phyloP scores from a whole-genome alignment of 1,284 basidiomycete genomes.

The Ceratobasidium sp. region DNA sequence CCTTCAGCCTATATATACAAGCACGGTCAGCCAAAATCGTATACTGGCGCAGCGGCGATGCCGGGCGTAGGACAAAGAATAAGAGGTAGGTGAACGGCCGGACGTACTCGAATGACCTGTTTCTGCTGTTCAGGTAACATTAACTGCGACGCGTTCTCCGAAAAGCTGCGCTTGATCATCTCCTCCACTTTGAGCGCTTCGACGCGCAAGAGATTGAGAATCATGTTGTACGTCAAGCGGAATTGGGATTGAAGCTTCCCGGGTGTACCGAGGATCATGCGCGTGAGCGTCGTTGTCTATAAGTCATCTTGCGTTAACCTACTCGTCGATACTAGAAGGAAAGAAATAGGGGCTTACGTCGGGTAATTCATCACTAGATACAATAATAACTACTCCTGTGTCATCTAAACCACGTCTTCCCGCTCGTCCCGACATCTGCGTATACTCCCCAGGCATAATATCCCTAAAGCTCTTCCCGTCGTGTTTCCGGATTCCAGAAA shows the following conservation, averaged over 20 bases:
- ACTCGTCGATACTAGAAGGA: not conserved
- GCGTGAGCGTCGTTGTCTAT: conserved; percentile 80
- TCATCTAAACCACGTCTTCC: conserved; percentile 95
- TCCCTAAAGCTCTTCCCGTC: conserved; percentile 95
- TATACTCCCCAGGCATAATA: conserved; percentile 92
- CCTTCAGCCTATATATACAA: conserved; percentile 75
- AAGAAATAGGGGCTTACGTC: conserved; percentile 68
- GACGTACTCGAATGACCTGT: conserved; percentile 80
- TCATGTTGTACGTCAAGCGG: conserved; percentile 99
- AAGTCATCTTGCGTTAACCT: not conserved
- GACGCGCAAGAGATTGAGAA: conserved; percentile 94
- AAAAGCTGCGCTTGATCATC: conserved; percentile 99
- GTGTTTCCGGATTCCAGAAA: conserved; percentile 95
- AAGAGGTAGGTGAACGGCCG: not conserved
- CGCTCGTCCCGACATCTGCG: conserved; percentile 99
- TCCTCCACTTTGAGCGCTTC: conserved; percentile 98
- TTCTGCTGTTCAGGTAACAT: conserved; percentile 94
- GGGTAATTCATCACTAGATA: conserved; percentile 87
- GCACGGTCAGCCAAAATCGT: conserved; percentile 24
- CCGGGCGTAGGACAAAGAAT: not conserved
- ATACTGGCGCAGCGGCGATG: not conserved
- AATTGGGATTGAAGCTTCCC: conserved; percentile 97
- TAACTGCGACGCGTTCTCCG: conserved; percentile 95
- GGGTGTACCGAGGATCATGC: conserved; percentile 95
- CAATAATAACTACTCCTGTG: conserved; percentile 96